phyloP scores from a whole-genome alignment of 495 filamentous ascomycete species.

The Elasticomyces elasticus region DNA sequence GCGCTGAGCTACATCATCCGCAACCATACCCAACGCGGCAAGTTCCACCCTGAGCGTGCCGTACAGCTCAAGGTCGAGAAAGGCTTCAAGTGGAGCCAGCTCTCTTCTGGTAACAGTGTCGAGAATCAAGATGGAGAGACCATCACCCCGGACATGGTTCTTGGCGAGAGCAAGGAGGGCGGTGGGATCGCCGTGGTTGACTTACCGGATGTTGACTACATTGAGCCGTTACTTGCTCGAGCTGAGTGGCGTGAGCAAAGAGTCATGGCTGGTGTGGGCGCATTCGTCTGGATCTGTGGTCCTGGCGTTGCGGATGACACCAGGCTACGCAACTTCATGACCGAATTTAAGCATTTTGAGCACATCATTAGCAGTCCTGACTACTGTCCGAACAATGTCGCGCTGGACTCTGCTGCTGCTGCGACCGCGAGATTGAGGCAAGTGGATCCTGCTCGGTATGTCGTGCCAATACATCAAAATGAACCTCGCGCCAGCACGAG shows the following conservation, averaged over 20 bases:
- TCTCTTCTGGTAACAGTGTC: slow-evolving; percentile 45
- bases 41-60: slow-evolving; percentile 61
- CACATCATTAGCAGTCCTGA: slow-evolving; percentile 69
- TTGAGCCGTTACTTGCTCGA: slow-evolving; percentile 55
- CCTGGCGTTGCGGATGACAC: slow-evolving; percentile 52
- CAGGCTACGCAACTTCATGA: slow-evolving; percentile 58
- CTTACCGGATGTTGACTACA: slow-evolving; percentile 55
- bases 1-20: slow-evolving; percentile 81
- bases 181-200: slow-evolving; percentile 72
- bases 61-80: slow-evolving; percentile 45
- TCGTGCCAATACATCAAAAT: slow-evolving; percentile 52
- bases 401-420: slow-evolving; percentile 51
- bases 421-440: slow-evolving; percentile 56
- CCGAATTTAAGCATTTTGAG: slow-evolving; percentile 45
- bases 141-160: slow-evolving; percentile 57
- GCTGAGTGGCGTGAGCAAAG: slow-evolving; percentile 60
- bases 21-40: slow-evolving; percentile 62
- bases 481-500: slow-evolving; percentile 31
- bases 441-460: slow-evolving; percentile 60
- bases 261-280: slow-evolving; percentile 55
- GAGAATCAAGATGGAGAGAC: slow-evolving; percentile 44
- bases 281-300: slow-evolving; percentile 74
- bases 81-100: slow-evolving; percentile 40
- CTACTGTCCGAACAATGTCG: slow-evolving; percentile 60
- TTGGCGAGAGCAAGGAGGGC: slow-evolving; percentile 45